Conservation (phyloP, 164 flowering plant species). For the Sextonia rubra region DNA sequence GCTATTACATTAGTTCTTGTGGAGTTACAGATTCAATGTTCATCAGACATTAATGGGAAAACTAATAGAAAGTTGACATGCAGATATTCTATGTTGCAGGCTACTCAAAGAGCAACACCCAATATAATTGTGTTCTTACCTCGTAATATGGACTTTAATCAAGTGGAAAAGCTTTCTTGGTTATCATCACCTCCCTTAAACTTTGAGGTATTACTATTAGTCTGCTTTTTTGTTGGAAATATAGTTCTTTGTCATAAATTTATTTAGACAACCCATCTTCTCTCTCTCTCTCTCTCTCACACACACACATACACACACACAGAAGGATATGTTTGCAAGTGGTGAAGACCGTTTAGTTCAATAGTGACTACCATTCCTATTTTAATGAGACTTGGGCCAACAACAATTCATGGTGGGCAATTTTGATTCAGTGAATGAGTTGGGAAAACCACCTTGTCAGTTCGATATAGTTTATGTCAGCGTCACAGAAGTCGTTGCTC, state of each 20-base stretch:
- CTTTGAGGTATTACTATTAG: slow-evolving; percentile 31
- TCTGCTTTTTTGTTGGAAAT: neutral
- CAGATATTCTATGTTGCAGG: slow-evolving; percentile 49
- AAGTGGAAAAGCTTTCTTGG: slow-evolving; percentile 57
- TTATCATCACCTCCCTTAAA: slow-evolving; percentile 50
- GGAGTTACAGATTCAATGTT: neutral
- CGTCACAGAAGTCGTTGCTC: no score
- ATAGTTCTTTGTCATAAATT: neutral
- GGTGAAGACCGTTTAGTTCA: no score
- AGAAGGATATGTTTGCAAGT: no score
- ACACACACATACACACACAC: no score
- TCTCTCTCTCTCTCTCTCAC: no score
- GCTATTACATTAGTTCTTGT: neutral
- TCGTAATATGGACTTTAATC: slow-evolving; percentile 42
- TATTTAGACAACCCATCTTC: neutral
- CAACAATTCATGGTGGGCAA: no score
- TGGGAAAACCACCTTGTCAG: no score
- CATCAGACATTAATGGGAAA: neutral
- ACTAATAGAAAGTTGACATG: slow-evolving; percentile 9
- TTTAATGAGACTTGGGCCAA: no score
- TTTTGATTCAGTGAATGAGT: no score
- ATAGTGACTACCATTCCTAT: no score
- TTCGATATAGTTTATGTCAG: no score
- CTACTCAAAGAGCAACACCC: slow-evolving; percentile 42
- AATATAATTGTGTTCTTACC: slow-evolving; percentile 56